Evolutionary conservation across 2,329 filamentous ascomycete genomes (phyloP), one percentile per base, ranked within the genome.

Genomic region (Talaromyces islandicus): DNA sequence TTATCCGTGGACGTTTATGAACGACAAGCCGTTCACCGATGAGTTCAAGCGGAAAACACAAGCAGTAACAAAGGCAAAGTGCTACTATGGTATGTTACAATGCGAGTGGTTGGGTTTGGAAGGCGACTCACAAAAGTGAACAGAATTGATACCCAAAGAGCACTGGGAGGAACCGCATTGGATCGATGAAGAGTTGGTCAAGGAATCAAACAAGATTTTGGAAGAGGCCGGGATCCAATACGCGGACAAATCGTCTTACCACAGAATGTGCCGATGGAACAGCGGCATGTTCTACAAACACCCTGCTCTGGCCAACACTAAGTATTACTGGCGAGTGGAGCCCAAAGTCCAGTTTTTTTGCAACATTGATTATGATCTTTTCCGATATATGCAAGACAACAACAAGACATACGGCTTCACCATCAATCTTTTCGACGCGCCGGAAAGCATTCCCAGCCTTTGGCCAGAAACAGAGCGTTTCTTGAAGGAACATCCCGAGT

Each of bases 321-420:
- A 91, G 67, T 99, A 91, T 81, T 99, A 99, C 82, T 99, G 94
- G 94, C 90, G 94, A 61, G 94, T 99, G 54, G 94, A 99, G 75
- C 94, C 94, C 57, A 96, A 97, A 66, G 94, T 99, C 50, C 92
- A 97, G 77, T 99, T 97, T 83, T 99, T 97, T 84, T 99, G 94
- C 81, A 91, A 97, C 69, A 83, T 99, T 63, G 94, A 99, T 78
- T 99, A 99, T 77, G 94, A 99, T 72, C 89, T 99, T 56, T 99
- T 99, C 83, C 88, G 90, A 64, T 99, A 91, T 80, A 97, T 99
- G 94, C 85, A 91, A 69, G 94, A 99, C 77, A 86, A 95, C 80
- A 97, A 99, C 81, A 96, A 97, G 78, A 97, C 93, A 4, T 99
- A 99, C 75, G 94, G 94, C 65, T 99, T 97, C 79, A 97, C 93